A percentile compares a stretch with the other conserved stretches of the same genome.
Evolutionary conservation across 768 basidiomycete species (phyloP).

Genomic region (Hydnomerulius pinastri): DNA sequence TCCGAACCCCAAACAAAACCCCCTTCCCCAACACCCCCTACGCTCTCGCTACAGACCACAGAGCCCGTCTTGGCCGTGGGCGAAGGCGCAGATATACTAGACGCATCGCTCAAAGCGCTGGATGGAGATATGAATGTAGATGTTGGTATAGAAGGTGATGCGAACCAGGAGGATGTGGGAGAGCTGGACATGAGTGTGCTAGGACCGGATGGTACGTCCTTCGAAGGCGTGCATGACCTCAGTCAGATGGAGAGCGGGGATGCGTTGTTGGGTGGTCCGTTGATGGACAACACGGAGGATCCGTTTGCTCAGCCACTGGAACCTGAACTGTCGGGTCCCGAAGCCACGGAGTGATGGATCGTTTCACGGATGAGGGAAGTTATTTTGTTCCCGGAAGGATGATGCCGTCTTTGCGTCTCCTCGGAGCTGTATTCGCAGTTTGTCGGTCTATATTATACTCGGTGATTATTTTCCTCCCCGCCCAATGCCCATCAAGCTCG

Average conservation of each 20-base stretch:
- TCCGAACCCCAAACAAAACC: conserved; percentile 62
- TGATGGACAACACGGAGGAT: conserved; percentile 62
- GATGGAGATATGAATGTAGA: conserved; percentile 48
- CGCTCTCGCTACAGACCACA: conserved; percentile 48
- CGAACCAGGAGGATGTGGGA: conserved; percentile 38
- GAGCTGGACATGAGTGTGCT: conserved; percentile 65
- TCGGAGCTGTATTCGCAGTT: too few relatives aligned
- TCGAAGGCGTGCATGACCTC: conserved; percentile 55
- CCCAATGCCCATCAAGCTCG: not conserved
- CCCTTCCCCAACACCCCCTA: conserved; percentile 69
- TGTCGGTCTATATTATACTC: not conserved
- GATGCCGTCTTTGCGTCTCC: not conserved
- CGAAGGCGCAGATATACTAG: conserved; percentile 45
- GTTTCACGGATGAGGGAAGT: not conserved
- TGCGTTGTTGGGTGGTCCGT: conserved; percentile 55
- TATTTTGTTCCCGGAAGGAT: not conserved
- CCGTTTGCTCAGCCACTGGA: conserved; percentile 50
- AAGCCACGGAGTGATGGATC: conserved; percentile 9
- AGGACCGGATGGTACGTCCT: conserved; percentile 63
- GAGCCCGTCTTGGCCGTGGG: conserved; percentile 45
- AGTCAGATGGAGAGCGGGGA: conserved; percentile 57
- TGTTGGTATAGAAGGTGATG: conserved; percentile 36
- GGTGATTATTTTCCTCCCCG: conserved; percentile 10
- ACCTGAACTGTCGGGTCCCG: conserved; percentile 15
- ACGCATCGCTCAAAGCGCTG: conserved; percentile 57